Conservation (phyloP, 805 yeast genomes). For the Candida xyloterini region DNA sequence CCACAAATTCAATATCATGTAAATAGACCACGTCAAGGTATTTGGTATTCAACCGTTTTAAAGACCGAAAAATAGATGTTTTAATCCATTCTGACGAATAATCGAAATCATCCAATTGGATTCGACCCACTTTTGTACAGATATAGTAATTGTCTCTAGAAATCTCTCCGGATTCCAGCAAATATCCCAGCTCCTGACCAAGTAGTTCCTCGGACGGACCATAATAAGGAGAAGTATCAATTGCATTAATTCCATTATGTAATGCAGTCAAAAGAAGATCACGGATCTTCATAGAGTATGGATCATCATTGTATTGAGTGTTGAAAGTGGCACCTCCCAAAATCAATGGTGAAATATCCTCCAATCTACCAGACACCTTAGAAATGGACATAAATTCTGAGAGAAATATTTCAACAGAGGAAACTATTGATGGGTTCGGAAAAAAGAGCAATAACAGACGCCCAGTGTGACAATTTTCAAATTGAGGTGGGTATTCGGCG, state of each 20-base stretch:
- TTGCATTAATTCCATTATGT: constrained; percentile 63
- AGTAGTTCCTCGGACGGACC: constrained; percentile 80
- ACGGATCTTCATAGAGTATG: constrained; percentile 53
- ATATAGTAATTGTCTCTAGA: constrained; percentile 63
- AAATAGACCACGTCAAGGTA: constrained; percentile 81
- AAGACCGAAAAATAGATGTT: constrained; percentile 62
- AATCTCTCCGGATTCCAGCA: constrained; percentile 33
- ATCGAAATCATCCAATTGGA: constrained; percentile 67
- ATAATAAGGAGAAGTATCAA: constrained; percentile 92
- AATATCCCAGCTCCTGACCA: constrained; percentile 58
- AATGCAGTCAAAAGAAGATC: constrained; percentile 62
- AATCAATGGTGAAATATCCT: constrained; percentile 53
- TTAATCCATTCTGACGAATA: constrained; percentile 62
- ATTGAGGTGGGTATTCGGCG: constrained; percentile 18
- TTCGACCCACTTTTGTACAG: constrained; percentile 85
- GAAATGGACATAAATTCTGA: constrained; percentile 2
- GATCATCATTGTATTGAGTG: constrained; percentile 71
- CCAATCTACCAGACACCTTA: constrained; percentile 26
- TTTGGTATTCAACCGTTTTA: constrained; percentile 58
- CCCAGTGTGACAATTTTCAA: constrained; percentile 14
- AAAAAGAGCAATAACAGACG: constrained; percentile 1
- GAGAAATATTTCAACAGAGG: neutral
- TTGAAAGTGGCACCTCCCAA: constrained; percentile 91
- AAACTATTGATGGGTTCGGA: constrained; percentile 9
- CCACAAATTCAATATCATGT: constrained; percentile 86